Conservation (phyloP, 2,329 filamentous ascomycete species). For the Corynespora cassiicola region DNA sequence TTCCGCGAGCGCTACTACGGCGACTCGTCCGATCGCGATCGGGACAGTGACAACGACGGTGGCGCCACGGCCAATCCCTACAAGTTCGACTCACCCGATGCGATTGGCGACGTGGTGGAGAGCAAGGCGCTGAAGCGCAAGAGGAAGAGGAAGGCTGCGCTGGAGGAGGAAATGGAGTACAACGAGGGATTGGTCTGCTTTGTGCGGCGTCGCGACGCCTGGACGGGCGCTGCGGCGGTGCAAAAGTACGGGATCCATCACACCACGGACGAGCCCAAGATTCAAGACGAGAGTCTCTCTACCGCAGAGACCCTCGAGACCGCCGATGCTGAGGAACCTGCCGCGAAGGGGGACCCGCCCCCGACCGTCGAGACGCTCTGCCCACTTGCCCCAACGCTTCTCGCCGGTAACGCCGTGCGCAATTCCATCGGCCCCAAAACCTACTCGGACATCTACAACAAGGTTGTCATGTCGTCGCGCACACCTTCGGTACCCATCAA, state of each 20-base stretch:
- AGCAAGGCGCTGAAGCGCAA: constrained; percentile 38
- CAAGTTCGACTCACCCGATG: constrained; percentile 54
- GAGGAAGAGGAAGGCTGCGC: constrained; percentile 40
- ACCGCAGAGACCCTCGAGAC: constrained; percentile 22
- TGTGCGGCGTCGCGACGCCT: constrained; percentile 76
- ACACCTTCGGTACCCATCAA: constrained; percentile 90
- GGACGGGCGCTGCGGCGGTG: constrained; percentile 74
- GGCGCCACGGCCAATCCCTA: constrained; percentile 30
- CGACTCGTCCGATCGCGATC: constrained; percentile 33
- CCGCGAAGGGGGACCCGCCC: neutral
- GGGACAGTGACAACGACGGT: constrained; percentile 14
- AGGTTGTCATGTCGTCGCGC: constrained; percentile 80
- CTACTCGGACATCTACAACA: constrained; percentile 86
- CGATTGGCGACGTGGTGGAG: constrained; percentile 47
- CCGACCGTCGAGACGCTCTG: constrained; percentile 58
- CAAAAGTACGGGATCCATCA: constrained; percentile 50
- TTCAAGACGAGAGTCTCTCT: neutral
- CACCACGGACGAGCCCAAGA: constrained; percentile 6
- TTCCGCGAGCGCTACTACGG: constrained; percentile 55
- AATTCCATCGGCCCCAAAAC: constrained; percentile 74
- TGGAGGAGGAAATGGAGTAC: constrained; percentile 62
- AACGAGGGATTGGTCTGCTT: constrained; percentile 86
- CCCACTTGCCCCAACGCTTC: constrained; percentile 76
- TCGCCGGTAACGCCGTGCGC: constrained; percentile 76
- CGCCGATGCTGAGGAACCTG: too few relatives aligned